Evolutionary conservation across 116 monocot species (phyloP).

Genomic region (Phalaenopsis hybrid): DNA sequence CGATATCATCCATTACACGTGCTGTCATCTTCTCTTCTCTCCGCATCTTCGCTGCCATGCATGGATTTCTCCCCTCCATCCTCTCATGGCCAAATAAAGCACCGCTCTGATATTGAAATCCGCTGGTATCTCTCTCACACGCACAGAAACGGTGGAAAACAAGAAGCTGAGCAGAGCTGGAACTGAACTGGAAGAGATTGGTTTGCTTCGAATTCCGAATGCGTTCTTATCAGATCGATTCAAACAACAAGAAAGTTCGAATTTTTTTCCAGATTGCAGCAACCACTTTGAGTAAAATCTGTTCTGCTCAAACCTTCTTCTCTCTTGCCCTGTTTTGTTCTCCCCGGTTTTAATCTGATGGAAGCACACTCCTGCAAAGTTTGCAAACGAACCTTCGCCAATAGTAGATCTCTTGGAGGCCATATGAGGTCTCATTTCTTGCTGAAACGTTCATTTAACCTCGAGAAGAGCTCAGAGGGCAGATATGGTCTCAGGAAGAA

Average conservation of each 20-base stretch:
- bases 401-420: constrained; percentile 48
- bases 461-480: neutral
- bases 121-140: neutral
- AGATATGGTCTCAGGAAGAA: constrained; percentile 32
- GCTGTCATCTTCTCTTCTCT: constrained; percentile 1
- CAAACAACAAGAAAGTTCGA: neutral
- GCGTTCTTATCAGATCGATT: neutral
- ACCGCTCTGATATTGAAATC: neutral
- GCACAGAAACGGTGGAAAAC: neutral
- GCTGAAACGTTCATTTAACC: neutral
- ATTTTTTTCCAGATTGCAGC: too few relatives aligned
- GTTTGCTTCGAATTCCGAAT: neutral
- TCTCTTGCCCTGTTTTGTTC: neutral
- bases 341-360: neutral
- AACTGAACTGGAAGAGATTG: neutral
- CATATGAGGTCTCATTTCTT: constrained; percentile 56
- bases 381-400: constrained; percentile 1
- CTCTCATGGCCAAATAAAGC: neutral
- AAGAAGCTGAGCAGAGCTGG: neutral
- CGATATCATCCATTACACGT: neutral
- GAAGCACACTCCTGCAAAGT: neutral
- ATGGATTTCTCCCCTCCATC: constrained; percentile 3
- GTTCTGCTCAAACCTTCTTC: neutral
- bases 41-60: neutral
- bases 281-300: neutral